Base-by-base conservation (phyloP, 441 rosid species). In the Geranium incanum region DNA sequence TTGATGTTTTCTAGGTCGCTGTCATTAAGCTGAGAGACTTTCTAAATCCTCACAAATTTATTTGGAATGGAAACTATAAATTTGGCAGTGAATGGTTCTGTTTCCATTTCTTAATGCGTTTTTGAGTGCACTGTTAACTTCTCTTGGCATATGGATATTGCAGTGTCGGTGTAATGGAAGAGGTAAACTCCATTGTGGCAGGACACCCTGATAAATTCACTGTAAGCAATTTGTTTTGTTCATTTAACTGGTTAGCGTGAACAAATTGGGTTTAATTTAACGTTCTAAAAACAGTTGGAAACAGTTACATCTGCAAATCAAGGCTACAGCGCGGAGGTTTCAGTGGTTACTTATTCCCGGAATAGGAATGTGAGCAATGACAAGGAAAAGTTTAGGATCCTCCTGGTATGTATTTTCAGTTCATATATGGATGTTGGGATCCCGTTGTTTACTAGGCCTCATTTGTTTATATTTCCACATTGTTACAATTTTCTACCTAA, bases 141-240 rank as follows among this genome's bases (percentile, higher is more conserved):
- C 8, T 36, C 71, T 38, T 21, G 66, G 28, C 69, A 21, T 33
- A 21, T 70, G 66, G 41, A 69, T 63, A 72, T 74, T 70, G 85
- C 87, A 93, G 99, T 75, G 78, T 72, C 76, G 89, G 81, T 83
- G 82, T 95, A 83, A 79, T 95, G 86, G 88, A 87, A 67, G 88
- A 85, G 75, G 86, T 93, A 80, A 75, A 86, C 67, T 81, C 86
- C 50, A 81, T 95, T 84, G 96, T 89, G 41, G 83, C 80, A 72
- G 88, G 92, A n/a, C 98, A 95, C 78, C 96, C 96, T 0, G 94
- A 89, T 37, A 89, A 91, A 77, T 87, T 95, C 72, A 83, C 83
- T 70, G 99, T 93, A 83, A 70, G 93, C 70, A 37, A 41, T 70
- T 7, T 37, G 33, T 7, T 15, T 0, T 74, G 9, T 63, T 13